These are phyloP conservation scores for Aspergillus udagawae DNA, from an alignment of 2,329 filamentous ascomycete genomes.

Conservation along the genomic window DNA sequence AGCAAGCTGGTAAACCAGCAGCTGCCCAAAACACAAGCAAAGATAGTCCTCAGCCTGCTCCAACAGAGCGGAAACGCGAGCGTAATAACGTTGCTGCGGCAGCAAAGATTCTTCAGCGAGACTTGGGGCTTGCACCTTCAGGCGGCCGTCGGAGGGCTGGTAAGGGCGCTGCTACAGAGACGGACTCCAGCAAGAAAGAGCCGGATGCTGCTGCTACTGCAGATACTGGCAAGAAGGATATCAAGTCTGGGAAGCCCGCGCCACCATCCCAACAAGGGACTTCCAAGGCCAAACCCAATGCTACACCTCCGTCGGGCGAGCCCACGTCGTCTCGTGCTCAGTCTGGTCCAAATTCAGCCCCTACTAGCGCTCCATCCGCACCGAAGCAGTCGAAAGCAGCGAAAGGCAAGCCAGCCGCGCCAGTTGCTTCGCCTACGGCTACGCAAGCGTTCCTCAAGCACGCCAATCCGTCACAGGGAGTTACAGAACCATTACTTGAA, in stretches of 20 bases:
- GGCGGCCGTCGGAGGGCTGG: slow-evolving; percentile 40
- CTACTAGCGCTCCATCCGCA: slow-evolving; percentile 14
- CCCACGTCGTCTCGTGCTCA: slow-evolving; percentile 13
- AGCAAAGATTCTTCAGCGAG: slow-evolving; percentile 59
- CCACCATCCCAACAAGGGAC: slow-evolving; percentile 7
- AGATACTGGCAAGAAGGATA: slow-evolving; percentile 25
- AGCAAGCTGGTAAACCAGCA: slow-evolving; percentile 35
- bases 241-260: slow-evolving; percentile 16
- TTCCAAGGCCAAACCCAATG: slow-evolving; percentile 12
- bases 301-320: slow-evolving; percentile 22
- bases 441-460: slow-evolving; percentile 69
- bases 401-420: slow-evolving; percentile 24
- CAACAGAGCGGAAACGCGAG: slow-evolving; percentile 50
- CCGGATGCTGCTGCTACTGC: slow-evolving; percentile 1
- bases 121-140: slow-evolving; percentile 53
- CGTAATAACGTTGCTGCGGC: slow-evolving; percentile 51
- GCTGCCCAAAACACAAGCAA: slow-evolving; percentile 24
- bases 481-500: slow-evolving; percentile 76
- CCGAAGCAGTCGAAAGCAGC: slow-evolving; percentile 23
- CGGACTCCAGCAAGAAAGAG: slow-evolving; percentile 21
- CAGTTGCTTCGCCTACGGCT: slow-evolving; percentile 22
- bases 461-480: slow-evolving; percentile 83
- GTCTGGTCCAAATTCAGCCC: slow-evolving; percentile 13
- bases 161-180: slow-evolving; percentile 25
- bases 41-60: slow-evolving; percentile 21